A percentile compares a stretch with the other conserved stretches of the same genome.
Evolutionary conservation across 2,329 filamentous ascomycete species (phyloP).

Genomic region (Nigrograna mackinnonii): DNA sequence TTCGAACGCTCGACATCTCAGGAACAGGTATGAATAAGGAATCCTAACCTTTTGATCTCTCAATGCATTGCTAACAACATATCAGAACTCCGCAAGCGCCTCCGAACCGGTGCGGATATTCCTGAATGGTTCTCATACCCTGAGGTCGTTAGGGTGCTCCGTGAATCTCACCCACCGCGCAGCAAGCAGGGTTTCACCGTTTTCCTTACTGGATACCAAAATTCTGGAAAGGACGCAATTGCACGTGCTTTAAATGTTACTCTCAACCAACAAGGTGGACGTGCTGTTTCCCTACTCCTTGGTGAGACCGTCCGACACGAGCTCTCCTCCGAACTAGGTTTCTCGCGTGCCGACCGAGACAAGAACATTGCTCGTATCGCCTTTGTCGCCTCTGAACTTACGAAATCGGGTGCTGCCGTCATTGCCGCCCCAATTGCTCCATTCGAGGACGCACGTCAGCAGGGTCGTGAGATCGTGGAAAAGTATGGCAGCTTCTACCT

Average conservation of each 20-base stretch:
- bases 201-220: conserved; percentile 96
- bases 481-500: conserved; percentile 93
- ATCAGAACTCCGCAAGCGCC: conserved; percentile 88
- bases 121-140: conserved; percentile 99
- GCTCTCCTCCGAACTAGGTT: conserved; percentile 92
- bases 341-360: conserved; percentile 89
- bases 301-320: conserved; percentile 94
- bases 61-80: conserved; percentile 4
- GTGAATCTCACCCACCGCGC: conserved; percentile 93
- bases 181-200: conserved; percentile 95
- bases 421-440: conserved; percentile 97
- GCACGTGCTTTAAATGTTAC: conserved; percentile 95
- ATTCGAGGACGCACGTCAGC: conserved; percentile 76
- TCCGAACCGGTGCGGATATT: conserved; percentile 90
- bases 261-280: conserved; percentile 95
- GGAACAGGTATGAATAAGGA: conserved; percentile 46
- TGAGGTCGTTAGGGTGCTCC: conserved; percentile 93
- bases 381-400: conserved; percentile 94
- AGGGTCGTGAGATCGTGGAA: conserved; percentile 83
- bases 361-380: conserved; percentile 95
- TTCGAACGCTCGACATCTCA: conserved; percentile 69
- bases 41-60: background rate
- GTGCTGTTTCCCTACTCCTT: conserved; percentile 89
- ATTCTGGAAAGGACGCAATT: conserved; percentile 96
- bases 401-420: conserved; percentile 88